Evolutionary conservation across 176 grass and related monocot genomes (phyloP).

Genomic region (Puccinellia tenuiflora): DNA sequence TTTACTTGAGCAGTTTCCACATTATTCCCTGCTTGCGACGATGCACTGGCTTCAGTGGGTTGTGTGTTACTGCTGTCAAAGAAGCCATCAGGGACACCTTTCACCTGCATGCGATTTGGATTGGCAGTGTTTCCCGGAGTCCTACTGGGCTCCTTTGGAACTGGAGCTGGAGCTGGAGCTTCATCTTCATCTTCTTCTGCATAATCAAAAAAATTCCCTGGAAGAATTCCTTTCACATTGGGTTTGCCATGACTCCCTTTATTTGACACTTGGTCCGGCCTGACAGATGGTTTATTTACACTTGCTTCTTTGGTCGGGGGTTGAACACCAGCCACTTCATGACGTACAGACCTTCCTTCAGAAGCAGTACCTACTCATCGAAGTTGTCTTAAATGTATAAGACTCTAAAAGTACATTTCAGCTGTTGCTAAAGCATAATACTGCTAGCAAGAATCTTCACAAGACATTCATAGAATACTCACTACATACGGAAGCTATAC

Average conservation of each 20-base stretch:
- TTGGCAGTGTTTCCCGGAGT: constrained; percentile 16
- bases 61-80: constrained; percentile 48
- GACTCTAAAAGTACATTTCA: neutral
- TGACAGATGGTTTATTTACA: constrained; percentile 27
- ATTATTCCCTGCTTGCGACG: constrained; percentile 20
- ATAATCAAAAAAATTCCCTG: constrained; percentile 51
- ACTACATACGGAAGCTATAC: neutral
- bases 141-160: constrained; percentile 38
- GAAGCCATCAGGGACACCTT: constrained; percentile 61
- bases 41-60: constrained; percentile 31
- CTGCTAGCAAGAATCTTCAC: neutral
- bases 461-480: neutral
- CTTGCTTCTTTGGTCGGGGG: constrained; percentile 20
- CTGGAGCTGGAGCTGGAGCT: constrained; percentile 40
- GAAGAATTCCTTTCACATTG: constrained; percentile 37
- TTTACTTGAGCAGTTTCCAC: constrained; percentile 44
- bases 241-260: constrained; percentile 18
- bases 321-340: constrained; percentile 30
- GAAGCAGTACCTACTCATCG: constrained; percentile 38
- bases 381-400: constrained; percentile 9
- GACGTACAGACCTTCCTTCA: constrained; percentile 42
- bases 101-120: constrained; percentile 36
- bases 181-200: constrained; percentile 38
- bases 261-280: constrained; percentile 28
- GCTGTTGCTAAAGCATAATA: neutral